Base-by-base conservation (phyloP, 2,329 filamentous ascomycete genomes). In the Penicillium capsulatum region DNA sequence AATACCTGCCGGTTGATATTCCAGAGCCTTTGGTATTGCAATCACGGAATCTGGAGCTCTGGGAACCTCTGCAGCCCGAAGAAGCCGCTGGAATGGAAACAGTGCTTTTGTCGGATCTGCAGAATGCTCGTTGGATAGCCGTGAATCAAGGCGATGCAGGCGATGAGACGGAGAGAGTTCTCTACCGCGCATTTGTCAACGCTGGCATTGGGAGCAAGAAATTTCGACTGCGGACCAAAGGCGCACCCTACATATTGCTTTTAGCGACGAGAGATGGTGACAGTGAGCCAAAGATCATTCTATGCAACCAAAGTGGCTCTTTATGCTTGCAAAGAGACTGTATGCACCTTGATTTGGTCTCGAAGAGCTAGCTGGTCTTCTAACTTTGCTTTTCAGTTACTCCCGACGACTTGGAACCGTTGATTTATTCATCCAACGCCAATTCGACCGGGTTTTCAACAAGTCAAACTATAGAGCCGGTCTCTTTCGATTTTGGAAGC, bases 251-350 rank as follows among this genome's bases (percentile, higher is more conserved):
- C 26, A 58, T 63, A 58, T 46, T 63, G 4, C 38, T 62, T 7
- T 14, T 63, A 9, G 57, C 53, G 7, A 55, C 56, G 2, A 52
- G 44, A 15, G 53, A 60, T 3, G 60, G 59, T 3, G 58, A 61
- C 38, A 61, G 55, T 27, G 59, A 63, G 29, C 59, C 58, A 2
- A 62, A 57, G 19, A 46, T 63, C 14, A 51, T 58, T 6, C 36
- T 63, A 11, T 61, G 58, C 34, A 63, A 63, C 16, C 60, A 63
- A 40, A 60, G 53, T 32, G 58, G 60, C 7, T 54, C 54, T 7
- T 42, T 63, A 17, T 57, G 49, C 34, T 31, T 63, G 4, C 56
- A 60, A 20, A 35, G 59, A 32, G 51, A 61, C 31, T 55, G 57
- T 59, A 40, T 50, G 55, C 47, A 11, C 16, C 6, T 6, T n/a